Percentiles rank a stretch among this genome's conserved stretches.
Conservation (phyloP, 768 basidiomycete species). For the Hypholoma sublateritium region DNA sequence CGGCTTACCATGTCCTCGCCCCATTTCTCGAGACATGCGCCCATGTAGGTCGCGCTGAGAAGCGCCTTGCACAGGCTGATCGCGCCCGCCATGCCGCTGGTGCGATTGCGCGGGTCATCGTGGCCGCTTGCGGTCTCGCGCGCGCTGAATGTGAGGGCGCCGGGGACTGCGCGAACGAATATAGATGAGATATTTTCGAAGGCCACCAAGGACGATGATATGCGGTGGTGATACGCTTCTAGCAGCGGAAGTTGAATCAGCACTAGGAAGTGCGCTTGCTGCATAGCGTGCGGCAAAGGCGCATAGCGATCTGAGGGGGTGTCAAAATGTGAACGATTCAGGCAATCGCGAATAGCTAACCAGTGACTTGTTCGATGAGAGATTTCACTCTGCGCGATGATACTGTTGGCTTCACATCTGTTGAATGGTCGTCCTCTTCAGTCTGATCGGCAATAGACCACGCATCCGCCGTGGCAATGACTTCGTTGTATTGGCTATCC, state of each 20-base stretch:
- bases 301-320: conserved; percentile 77
- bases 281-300: conserved; percentile 73
- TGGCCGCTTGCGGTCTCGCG: conserved; percentile 39
- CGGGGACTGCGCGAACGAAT: conserved; percentile 89
- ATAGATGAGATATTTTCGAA: conserved; percentile 90
- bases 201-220: conserved; percentile 85
- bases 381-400: conserved; percentile 84
- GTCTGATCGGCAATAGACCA: conserved; percentile 77
- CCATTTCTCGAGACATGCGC: conserved; percentile 73
- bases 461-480: conserved; percentile 78
- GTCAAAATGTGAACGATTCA: neutral
- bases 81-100: conserved; percentile 81
- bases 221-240: conserved; percentile 71
- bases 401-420: conserved; percentile 67
- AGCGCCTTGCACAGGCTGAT: conserved; percentile 84
- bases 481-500: conserved; percentile 82
- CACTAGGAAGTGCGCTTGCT: conserved; percentile 83
- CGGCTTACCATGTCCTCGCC: conserved; percentile 81
- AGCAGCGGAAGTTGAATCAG: conserved; percentile 85
- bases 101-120: conserved; percentile 64
- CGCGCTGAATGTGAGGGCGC: conserved; percentile 66
- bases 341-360: conserved; percentile 34
- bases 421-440: conserved; percentile 39
- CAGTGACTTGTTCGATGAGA: conserved; percentile 89
- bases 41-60: conserved; percentile 76